These are phyloP conservation scores for Ceratorhiza oryzae-sativae DNA, from an alignment of 1,284 basidiomycete genomes.

Conservation along the genomic window DNA sequence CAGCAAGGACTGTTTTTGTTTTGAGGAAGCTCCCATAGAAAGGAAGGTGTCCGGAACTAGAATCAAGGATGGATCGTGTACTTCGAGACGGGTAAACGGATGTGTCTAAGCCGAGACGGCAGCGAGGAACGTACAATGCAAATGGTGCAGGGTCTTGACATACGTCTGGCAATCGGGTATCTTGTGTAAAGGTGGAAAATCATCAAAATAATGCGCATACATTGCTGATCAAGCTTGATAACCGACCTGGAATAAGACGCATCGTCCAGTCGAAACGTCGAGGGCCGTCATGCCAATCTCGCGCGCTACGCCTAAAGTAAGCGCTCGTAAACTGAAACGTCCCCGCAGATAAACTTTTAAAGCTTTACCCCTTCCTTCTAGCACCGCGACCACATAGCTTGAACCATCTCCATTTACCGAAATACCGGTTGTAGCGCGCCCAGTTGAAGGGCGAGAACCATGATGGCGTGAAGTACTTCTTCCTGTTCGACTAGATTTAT, in stretches of 20 bases:
- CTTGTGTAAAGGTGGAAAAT: conserved; percentile 52
- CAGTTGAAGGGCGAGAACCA: conserved; percentile 32
- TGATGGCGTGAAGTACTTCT: conserved; percentile 9
- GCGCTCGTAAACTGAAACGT: neutral
- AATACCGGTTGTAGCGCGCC: conserved; percentile 30
- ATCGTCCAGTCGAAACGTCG: conserved; percentile 79
- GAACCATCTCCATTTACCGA: conserved; percentile 35
- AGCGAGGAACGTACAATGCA: conserved; percentile 55
- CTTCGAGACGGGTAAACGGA: neutral
- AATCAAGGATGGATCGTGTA: conserved; percentile 74
- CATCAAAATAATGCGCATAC: conserved; percentile 42
- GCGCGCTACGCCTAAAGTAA: conserved; percentile 61
- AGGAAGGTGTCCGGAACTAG: conserved; percentile 82
- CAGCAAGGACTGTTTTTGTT: conserved; percentile 62
- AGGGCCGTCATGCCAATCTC: conserved; percentile 87
- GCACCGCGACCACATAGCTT: conserved; percentile 61
- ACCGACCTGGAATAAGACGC: conserved; percentile 71
- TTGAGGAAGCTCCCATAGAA: conserved; percentile 57
- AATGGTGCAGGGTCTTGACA: conserved; percentile 85
- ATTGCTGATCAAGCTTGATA: conserved; percentile 18
- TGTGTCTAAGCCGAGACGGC: too few species aligned
- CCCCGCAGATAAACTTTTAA: too few species aligned
- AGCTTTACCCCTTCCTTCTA: conserved; percentile 66
- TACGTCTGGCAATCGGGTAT: conserved; percentile 84
- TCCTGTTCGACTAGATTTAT: neutral